phyloP scores from a whole-genome alignment of 192 early-diverging fungal species.

The Podila minutissima region DNA sequence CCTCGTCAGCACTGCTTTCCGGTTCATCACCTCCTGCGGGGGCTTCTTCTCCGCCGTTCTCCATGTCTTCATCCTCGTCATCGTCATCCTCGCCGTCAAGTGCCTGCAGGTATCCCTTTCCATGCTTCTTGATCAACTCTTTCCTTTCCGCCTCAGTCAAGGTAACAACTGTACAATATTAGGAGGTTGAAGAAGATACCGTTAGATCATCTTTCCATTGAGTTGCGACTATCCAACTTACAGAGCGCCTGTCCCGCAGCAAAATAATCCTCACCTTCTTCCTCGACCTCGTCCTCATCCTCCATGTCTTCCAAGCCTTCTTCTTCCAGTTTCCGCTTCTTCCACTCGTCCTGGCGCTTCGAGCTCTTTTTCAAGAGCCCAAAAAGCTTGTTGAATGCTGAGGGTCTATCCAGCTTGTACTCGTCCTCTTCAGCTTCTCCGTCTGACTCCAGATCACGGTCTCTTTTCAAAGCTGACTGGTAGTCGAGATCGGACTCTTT shows the following conservation, averaged over 20 bases:
- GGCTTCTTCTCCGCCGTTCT: conserved; percentile 36
- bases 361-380: conserved; percentile 67
- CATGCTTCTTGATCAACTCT: conserved; percentile 48
- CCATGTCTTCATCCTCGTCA: conserved; percentile 23
- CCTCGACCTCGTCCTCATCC: conserved; percentile 37
- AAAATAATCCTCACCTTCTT: conserved; percentile 19
- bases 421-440: conserved; percentile 57
- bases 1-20: conserved; percentile 52
- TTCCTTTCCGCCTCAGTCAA: conserved; percentile 45
- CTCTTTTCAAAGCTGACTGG: conserved; percentile 50
- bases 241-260: too few relatives aligned
- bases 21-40: conserved; percentile 46
- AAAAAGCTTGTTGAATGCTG: conserved; percentile 66
- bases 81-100: conserved; percentile 38
- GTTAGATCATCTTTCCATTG: too few relatives aligned
- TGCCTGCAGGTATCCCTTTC: conserved; percentile 41
- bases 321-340: conserved; percentile 59
- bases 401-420: conserved; percentile 58
- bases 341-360: conserved; percentile 60
- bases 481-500: conserved; percentile 62
- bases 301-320: conserved; percentile 58
- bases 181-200: too few relatives aligned
- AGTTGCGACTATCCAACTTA: too few relatives aligned
- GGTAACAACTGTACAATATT: conserved; percentile 13
- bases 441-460: conserved; percentile 53